These are phyloP conservation scores for Penicillium hordei DNA, from an alignment of 2,329 filamentous ascomycete species.

Conservation along the genomic window DNA sequence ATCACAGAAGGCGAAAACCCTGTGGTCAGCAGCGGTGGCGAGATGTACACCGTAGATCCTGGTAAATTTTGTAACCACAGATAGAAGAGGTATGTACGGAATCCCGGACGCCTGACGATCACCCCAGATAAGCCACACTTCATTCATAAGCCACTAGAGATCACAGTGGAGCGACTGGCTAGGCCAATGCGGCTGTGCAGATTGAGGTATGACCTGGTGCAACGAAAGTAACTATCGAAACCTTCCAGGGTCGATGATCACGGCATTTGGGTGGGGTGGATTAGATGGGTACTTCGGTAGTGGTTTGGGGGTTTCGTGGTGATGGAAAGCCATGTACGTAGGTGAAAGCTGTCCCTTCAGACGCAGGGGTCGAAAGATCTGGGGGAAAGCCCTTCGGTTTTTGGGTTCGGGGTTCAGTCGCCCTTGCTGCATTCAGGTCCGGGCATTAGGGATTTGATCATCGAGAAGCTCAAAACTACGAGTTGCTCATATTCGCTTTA, in stretches of 20 bases:
- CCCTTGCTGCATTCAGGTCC: conserved; percentile 31
- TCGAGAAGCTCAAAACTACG: neutral
- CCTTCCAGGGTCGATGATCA: conserved; percentile 1
- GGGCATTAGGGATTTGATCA: conserved; percentile 22
- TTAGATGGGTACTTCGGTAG: neutral
- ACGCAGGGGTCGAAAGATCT: conserved; percentile 25
- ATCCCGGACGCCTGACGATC: conserved; percentile 5
- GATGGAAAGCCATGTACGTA: neutral
- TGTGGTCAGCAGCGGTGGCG: conserved; percentile 7
- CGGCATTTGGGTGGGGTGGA: neutral
- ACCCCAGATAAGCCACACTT: conserved; percentile 15
- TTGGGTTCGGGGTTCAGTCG: conserved; percentile 12
- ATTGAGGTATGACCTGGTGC: conserved; percentile 21
- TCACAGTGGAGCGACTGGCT: conserved; percentile 4
- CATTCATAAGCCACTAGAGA: conserved; percentile 10
- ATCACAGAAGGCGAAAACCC: neutral
- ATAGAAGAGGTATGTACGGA: conserved; percentile 11
- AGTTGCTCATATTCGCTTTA: neutral
- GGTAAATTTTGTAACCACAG: conserved; percentile 3
- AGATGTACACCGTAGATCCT: conserved; percentile 4
- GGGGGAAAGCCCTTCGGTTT: conserved; percentile 1
- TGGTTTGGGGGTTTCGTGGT: neutral
- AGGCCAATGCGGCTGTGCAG: conserved; percentile 7
- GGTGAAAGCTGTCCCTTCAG: conserved; percentile 16
- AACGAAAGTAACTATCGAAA: conserved; percentile 19